phyloP scores from a whole-genome alignment of 2,329 filamentous ascomycete genomes.

The Phialophora macrospora region DNA sequence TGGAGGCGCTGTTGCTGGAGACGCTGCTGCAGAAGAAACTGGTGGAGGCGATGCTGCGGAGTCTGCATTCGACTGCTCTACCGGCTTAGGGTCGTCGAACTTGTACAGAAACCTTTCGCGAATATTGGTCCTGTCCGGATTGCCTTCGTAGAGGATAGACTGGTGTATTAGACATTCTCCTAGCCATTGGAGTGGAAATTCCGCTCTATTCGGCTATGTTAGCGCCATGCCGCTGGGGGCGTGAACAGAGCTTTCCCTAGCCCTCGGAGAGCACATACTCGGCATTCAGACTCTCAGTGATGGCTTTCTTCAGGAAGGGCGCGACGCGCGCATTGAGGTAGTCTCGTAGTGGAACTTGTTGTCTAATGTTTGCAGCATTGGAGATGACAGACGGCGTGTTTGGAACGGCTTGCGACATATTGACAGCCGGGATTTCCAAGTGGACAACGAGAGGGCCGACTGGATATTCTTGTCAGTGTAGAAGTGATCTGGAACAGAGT shows the following conservation, averaged over 20 bases:
- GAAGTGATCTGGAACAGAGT: neutral
- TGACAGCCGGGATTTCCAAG: neutral
- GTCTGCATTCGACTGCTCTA: constrained; percentile 11
- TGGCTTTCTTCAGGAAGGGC: constrained; percentile 38
- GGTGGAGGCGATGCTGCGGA: constrained; percentile 13
- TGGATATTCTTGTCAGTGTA: neutral
- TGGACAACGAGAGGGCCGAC: neutral
- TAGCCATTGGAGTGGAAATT: constrained; percentile 40
- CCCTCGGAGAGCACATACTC: constrained; percentile 31
- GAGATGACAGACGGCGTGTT: constrained; percentile 30
- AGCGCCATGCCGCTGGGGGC: neutral
- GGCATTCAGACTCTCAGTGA: constrained; percentile 36
- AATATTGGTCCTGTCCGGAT: constrained; percentile 38
- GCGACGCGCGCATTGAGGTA: constrained; percentile 38
- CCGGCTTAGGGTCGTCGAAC: constrained; percentile 33
- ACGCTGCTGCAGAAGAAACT: constrained; percentile 17
- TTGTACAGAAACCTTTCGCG: constrained; percentile 38
- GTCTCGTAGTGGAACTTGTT: constrained; percentile 38
- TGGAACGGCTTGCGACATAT: constrained; percentile 32
- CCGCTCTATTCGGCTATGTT: constrained; percentile 27
- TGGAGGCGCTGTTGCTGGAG: constrained; percentile 15
- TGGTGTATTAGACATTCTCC: constrained; percentile 40
- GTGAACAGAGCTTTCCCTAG: neutral
- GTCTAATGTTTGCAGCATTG: constrained; percentile 29
- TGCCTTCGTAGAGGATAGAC: constrained; percentile 39